These are phyloP conservation scores for Irpex rosettiformis DNA, from an alignment of 1,284 basidiomycete species.

Conservation along the genomic window DNA sequence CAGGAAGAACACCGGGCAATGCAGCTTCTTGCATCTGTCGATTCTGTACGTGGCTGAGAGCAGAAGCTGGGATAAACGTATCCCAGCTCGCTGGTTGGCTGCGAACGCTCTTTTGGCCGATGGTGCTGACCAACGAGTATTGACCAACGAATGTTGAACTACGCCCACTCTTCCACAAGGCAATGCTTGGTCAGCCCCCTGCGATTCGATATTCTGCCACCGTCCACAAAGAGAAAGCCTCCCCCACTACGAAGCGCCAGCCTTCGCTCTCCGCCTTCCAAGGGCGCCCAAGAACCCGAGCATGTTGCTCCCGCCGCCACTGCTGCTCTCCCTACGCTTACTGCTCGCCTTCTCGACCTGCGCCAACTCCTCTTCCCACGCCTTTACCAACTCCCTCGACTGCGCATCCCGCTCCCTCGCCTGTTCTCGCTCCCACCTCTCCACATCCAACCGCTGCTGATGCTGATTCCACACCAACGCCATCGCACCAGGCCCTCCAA, in stretches of 20 bases:
- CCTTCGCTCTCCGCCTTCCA: slow-evolving; percentile 8
- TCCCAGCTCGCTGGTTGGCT: not conserved
- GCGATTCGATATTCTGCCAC: too few species aligned
- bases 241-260: not conserved
- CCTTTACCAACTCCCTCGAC: slow-evolving; percentile 41
- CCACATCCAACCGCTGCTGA: slow-evolving; percentile 3
- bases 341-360: slow-evolving; percentile 50
- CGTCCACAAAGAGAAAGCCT: too few species aligned
- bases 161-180: not conserved
- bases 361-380: slow-evolving; percentile 76
- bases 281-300: slow-evolving; percentile 28
- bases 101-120: not conserved
- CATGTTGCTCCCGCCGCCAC: slow-evolving; percentile 57
- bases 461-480: slow-evolving; percentile 3
- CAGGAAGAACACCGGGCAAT: too few species aligned
- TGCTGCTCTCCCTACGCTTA: slow-evolving; percentile 34
- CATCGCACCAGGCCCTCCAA: slow-evolving; percentile 1
- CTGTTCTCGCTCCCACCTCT: slow-evolving; percentile 15
- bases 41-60: not conserved
- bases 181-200: too few species aligned
- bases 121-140: not conserved
- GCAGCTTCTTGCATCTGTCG: not conserved
- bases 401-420: slow-evolving; percentile 15
- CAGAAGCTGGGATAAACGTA: not conserved
- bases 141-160: not conserved